A percentile compares a stretch with the other conserved stretches of the same genome.
phyloP scores from a whole-genome alignment of 2,329 filamentous ascomycete genomes.

The Aspergillus eucalypticola region DNA sequence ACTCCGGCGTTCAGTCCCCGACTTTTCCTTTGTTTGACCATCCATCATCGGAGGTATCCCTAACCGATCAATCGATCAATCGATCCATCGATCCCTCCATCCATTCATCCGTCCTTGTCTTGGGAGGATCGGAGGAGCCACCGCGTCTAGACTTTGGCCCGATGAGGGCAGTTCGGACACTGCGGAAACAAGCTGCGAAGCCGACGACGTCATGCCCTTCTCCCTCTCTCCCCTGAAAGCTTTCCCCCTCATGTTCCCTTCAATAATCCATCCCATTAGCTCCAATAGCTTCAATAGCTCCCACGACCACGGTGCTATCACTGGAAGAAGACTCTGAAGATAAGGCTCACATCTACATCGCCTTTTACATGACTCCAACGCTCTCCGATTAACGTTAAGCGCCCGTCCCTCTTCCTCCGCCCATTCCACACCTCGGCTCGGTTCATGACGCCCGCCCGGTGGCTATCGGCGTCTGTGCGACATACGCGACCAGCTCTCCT shows the following conservation, averaged over 20 bases:
- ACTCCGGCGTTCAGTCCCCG: background rate
- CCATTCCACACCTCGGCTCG: background rate
- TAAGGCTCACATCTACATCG: background rate
- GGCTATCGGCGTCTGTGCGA: slow-evolving; percentile 13
- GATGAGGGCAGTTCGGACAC: background rate
- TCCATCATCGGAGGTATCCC: no score
- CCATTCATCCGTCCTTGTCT: no score
- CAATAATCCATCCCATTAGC: background rate
- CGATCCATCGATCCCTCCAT: no score
- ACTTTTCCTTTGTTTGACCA: no score
- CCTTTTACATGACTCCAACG: background rate
- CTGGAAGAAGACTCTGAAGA: background rate
- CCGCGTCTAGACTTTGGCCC: background rate
- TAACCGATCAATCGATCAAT: no score
- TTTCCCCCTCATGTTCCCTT: background rate
- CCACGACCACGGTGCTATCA: background rate
- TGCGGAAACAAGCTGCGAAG: background rate
- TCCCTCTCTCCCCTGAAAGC: no score
- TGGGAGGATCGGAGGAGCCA: background rate
- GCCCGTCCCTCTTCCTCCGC: background rate
- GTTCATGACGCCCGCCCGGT: slow-evolving; percentile 10
- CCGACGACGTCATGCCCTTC: background rate
- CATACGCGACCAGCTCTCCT: slow-evolving; percentile 1
- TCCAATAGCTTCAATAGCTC: background rate
- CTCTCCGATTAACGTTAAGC: no score